Percentiles rank a stretch among this genome's conserved stretches.
These are phyloP conservation scores for Sphagnum fallax DNA, from an alignment of 228 moss, liverwort and hornwort species.

Conservation along the genomic window DNA sequence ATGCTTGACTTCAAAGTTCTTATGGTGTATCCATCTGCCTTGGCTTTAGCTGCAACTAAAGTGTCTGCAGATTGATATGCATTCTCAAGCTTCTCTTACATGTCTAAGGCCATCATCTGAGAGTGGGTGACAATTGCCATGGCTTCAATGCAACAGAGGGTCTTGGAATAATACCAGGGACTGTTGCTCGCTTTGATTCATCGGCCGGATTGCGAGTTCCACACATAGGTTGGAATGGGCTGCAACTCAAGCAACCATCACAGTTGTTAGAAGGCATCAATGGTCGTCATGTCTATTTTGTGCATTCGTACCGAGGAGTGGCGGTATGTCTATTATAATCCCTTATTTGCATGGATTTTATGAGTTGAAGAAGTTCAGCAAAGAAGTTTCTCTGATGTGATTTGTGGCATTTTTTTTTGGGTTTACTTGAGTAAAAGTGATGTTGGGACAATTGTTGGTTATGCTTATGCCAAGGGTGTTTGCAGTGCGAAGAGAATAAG, in stretches of 20 bases:
- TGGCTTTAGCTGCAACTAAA: no score
- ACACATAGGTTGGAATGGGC: slow-evolving; percentile 94
- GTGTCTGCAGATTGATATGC: no score
- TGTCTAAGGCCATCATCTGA: background rate
- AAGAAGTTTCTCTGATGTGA: background rate
- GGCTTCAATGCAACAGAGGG: slow-evolving; percentile 66
- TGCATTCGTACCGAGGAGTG: slow-evolving; percentile 94
- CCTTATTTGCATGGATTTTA: background rate
- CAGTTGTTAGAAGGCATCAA: slow-evolving; percentile 75
- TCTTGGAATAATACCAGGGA: slow-evolving; percentile 85
- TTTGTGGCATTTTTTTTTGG: background rate
- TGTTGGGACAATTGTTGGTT: background rate
- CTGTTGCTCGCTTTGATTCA: slow-evolving; percentile 64
- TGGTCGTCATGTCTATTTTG: slow-evolving; percentile 95
- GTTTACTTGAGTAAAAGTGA: background rate
- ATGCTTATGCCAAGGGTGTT: background rate
- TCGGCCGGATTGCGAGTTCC: slow-evolving; percentile 80
- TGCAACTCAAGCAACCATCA: slow-evolving; percentile 59
- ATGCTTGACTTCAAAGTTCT: no score
- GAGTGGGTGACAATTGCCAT: slow-evolving; percentile 8
- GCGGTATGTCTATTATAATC: slow-evolving; percentile 47
- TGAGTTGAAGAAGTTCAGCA: background rate
- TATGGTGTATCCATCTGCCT: no score
- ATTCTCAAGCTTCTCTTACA: no score
- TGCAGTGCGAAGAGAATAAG: slow-evolving; percentile 72